Conservation (phyloP, 2,329 filamentous ascomycete species). For the Neonectria punicea region DNA sequence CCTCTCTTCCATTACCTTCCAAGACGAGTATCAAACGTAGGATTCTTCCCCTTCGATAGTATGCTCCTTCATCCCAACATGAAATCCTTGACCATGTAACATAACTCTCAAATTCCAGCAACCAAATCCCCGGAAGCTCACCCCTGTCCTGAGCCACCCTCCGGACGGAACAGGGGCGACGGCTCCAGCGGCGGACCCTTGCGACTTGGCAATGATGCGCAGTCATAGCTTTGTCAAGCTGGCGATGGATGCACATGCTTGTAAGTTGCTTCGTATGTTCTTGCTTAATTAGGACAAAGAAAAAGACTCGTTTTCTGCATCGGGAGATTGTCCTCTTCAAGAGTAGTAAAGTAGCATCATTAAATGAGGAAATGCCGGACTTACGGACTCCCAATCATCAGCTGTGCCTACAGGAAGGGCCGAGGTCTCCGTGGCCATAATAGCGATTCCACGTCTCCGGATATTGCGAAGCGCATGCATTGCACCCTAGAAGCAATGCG, state of each 20-base stretch:
- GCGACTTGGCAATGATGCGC: not conserved
- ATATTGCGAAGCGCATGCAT: no score
- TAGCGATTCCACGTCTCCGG: no score
- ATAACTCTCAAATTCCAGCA: not conserved
- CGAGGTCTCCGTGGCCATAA: no score
- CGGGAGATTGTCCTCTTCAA: not conserved
- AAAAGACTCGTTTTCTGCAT: not conserved
- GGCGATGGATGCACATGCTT: not conserved
- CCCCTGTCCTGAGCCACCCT: not conserved
- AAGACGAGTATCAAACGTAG: not conserved
- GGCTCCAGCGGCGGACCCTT: constrained; percentile 1
- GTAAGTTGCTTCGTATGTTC: not conserved
- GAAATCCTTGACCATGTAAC: not conserved
- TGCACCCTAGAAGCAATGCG: no score
- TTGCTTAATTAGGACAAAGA: not conserved
- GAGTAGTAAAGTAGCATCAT: not conserved
- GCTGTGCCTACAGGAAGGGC: no score
- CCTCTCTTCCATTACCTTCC: not conserved
- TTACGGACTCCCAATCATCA: no score
- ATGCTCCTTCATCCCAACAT: not conserved
- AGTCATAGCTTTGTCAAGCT: constrained; percentile 2
- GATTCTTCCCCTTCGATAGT: not conserved
- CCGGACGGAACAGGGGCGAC: not conserved
- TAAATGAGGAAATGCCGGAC: no score
- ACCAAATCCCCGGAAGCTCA: constrained; percentile 2